phyloP scores from a whole-genome alignment of 164 flowering plant genomes.

The Annona squamosa region DNA sequence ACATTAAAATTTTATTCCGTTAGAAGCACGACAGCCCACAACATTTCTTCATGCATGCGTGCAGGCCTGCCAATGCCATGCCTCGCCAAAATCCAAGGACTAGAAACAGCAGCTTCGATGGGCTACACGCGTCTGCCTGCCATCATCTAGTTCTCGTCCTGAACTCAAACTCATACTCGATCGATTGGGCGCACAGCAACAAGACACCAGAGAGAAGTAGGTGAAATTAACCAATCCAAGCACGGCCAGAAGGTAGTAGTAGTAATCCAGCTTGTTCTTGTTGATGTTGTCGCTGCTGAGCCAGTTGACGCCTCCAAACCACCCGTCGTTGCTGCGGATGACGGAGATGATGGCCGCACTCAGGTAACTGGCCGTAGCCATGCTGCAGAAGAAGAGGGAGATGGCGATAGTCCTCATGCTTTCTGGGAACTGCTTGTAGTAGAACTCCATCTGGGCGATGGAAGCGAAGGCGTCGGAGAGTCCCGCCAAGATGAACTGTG shows the following conservation, averaged over 20 bases:
- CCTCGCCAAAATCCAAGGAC: no score
- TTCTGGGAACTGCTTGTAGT: slow-evolving; percentile 65
- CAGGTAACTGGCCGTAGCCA: slow-evolving; percentile 45
- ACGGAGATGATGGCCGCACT: slow-evolving; percentile 36
- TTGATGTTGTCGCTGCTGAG: not conserved
- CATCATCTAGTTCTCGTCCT: no score
- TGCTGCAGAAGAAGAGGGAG: slow-evolving; percentile 36
- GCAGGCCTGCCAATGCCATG: no score
- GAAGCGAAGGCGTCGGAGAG: slow-evolving; percentile 40
- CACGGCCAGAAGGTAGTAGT: slow-evolving; percentile 25
- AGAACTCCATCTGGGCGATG: slow-evolving; percentile 65
- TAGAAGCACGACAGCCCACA: no score
- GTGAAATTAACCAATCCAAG: slow-evolving; percentile 22
- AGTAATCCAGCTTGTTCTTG: slow-evolving; percentile 30
- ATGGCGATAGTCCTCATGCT: slow-evolving; percentile 56
- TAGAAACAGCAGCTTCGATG: no score
- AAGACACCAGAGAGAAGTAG: slow-evolving; percentile 15
- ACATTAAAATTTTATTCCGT: no score
- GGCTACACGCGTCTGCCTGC: no score
- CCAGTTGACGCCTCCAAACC: not conserved
- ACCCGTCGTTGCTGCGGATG: slow-evolving; percentile 36
- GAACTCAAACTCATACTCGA: no score
- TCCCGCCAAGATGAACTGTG: slow-evolving; percentile 58
- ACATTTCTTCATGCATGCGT: no score
- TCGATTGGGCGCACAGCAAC: no score